Evolutionary conservation across 306 rosid genomes (phyloP).

Genomic region (Abrus pulchellus): DNA sequence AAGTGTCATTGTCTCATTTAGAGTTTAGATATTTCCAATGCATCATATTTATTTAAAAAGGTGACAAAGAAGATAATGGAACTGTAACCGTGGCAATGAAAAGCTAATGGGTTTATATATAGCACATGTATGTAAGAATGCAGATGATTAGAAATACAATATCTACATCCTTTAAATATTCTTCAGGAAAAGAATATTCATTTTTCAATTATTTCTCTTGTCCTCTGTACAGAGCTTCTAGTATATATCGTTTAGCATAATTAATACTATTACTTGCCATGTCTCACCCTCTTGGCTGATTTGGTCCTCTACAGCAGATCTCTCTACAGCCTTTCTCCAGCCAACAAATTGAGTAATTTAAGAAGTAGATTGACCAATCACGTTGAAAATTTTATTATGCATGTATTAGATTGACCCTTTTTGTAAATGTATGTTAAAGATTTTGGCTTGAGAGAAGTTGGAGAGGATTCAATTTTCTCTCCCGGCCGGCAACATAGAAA

Average conservation of each 20-base stretch:
- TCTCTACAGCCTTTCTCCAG: too few relatives aligned
- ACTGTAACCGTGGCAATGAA: constrained; percentile 13
- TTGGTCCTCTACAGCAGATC: too few relatives aligned
- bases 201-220: constrained; percentile 29
- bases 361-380: too few relatives aligned
- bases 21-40: constrained; percentile 26
- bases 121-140: not conserved
- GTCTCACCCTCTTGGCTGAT: not conserved
- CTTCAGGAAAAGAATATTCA: constrained; percentile 36
- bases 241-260: constrained; percentile 25
- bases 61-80: not conserved
- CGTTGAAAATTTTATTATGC: too few relatives aligned
- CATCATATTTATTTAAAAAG: not conserved
- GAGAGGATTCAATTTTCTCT: not conserved
- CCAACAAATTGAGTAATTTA: too few relatives aligned
- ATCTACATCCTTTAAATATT: not conserved
- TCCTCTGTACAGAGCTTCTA: constrained; percentile 10
- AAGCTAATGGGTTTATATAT: not conserved
- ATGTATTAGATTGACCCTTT: too few relatives aligned
- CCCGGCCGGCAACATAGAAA: constrained; percentile 54
- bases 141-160: not conserved
- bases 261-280: constrained; percentile 6
- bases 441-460: too few relatives aligned
- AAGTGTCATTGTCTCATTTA: not conserved
- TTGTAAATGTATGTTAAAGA: too few relatives aligned